Evolutionary conservation across 2,329 filamentous ascomycete genomes (phyloP).

Genomic region (Fusarium goolgardi): DNA sequence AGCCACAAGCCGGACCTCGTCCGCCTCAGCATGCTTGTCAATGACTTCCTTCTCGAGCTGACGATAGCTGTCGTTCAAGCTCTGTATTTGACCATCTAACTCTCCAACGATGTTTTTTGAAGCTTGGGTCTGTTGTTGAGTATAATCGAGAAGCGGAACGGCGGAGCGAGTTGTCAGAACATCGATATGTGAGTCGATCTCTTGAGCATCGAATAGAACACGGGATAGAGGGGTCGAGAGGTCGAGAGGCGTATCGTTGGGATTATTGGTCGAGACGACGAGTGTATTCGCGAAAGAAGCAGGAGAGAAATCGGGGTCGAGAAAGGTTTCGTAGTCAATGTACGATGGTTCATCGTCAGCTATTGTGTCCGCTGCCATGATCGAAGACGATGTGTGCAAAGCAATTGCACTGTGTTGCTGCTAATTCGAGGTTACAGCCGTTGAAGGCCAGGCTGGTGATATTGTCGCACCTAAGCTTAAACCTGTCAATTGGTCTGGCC

Average conservation of each 20-base stretch:
- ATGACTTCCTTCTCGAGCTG: constrained; percentile 88
- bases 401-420: constrained; percentile 1
- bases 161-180: constrained; percentile 86
- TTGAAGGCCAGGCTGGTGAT: constrained; percentile 12
- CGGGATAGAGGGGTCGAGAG: constrained; percentile 93
- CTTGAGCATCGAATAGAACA: constrained; percentile 95
- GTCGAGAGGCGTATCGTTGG: constrained; percentile 88
- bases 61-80: constrained; percentile 85
- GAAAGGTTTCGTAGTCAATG: constrained; percentile 94
- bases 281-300: constrained; percentile 88
- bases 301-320: constrained; percentile 84
- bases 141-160: constrained; percentile 82
- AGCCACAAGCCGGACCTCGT: constrained; percentile 82
- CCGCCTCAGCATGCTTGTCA: constrained; percentile 85
- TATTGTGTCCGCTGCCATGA: constrained; percentile 26
- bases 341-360: constrained; percentile 76
- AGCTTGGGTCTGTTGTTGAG: constrained; percentile 77
- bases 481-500: constrained; percentile 10
- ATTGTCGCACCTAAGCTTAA: constrained; percentile 2
- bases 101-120: constrained; percentile 78
- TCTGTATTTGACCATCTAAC: constrained; percentile 82
- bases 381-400: background rate
- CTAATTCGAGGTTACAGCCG: constrained; percentile 3
- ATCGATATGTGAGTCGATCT: constrained; percentile 96
- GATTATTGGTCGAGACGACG: constrained; percentile 90